Conservation (phyloP, 345 rosid genomes). For the Jatropha curcas region DNA sequence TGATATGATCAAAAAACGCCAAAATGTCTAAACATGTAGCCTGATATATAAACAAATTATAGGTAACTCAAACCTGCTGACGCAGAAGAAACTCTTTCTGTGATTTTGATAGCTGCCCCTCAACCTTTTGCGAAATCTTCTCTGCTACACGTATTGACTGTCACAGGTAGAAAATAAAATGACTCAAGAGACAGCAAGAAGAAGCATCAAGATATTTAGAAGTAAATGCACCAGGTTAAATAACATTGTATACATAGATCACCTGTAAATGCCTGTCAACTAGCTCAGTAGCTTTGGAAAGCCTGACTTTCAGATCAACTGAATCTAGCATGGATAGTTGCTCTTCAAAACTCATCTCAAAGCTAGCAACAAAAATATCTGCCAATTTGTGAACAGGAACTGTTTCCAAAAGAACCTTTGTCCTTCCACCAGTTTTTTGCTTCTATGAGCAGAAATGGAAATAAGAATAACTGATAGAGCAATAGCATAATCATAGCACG, state of each 20-base stretch:
- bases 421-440: constrained; percentile 94
- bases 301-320: constrained; percentile 85
- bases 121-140: constrained; percentile 98
- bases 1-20: background rate
- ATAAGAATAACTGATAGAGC: constrained; percentile 11
- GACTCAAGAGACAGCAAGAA: constrained; percentile 26
- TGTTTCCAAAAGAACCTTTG: constrained; percentile 93
- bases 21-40: background rate
- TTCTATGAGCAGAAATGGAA: constrained; percentile 50
- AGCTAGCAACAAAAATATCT: constrained; percentile 99
- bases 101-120: constrained; percentile 96
- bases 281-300: constrained; percentile 94
- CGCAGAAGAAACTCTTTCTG: constrained; percentile 99
- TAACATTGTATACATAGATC: constrained; percentile 25
- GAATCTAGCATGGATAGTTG: constrained; percentile 94
- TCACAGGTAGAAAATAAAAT: constrained; percentile 38
- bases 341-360: constrained; percentile 98
- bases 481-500: background rate
- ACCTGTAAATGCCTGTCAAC: constrained; percentile 99
- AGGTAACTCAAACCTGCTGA: constrained; percentile 73
- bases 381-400: constrained; percentile 97
- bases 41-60: constrained; percentile 10
- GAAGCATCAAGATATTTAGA: constrained; percentile 16
- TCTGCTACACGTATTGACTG: constrained; percentile 99
- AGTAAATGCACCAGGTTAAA: constrained; percentile 7